Percentiles rank a stretch among this genome's conserved stretches.
phyloP scores from a whole-genome alignment of 352 stramenopile genomes.

The Albugo candida region DNA sequence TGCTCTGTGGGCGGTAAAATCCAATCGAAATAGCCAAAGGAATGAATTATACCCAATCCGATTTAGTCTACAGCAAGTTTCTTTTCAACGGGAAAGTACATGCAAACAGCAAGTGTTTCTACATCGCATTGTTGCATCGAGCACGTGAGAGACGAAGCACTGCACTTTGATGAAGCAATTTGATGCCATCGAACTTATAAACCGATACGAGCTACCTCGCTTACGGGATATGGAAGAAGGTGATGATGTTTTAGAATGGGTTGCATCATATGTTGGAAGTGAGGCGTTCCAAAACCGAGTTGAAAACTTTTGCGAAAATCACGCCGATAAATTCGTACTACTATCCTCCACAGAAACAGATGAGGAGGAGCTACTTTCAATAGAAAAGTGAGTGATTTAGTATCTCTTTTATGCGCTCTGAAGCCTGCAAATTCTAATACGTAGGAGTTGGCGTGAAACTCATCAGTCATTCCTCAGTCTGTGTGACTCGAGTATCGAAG shows the following conservation, averaged over 20 bases:
- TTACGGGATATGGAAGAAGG: conserved; percentile 66
- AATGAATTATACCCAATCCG: too few species aligned
- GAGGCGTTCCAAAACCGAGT: conserved; percentile 44
- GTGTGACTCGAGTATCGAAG: conserved; percentile 45
- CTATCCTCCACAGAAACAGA: conserved; percentile 25
- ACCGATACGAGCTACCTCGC: conserved; percentile 57
- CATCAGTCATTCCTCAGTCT: conserved; percentile 51
- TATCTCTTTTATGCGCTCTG: too few species aligned
- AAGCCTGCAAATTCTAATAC: too few species aligned
- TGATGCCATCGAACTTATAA: conserved; percentile 59
- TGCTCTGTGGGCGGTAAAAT: too few species aligned
- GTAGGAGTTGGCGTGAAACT: conserved; percentile 39
- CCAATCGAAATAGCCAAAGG: too few species aligned
- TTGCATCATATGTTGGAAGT: conserved; percentile 47
- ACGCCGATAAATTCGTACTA: conserved; percentile 39
- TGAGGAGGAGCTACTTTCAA: conserved; percentile 31
- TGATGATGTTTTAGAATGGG: conserved; percentile 68
- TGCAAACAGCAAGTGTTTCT: too few species aligned
- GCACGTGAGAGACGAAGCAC: too few species aligned
- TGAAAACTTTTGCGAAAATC: conserved; percentile 35
- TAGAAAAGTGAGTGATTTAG: conserved; percentile 24
- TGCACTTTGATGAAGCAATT: conserved; percentile 34
- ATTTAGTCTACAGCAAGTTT: too few species aligned
- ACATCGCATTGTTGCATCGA: too few species aligned
- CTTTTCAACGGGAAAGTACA: too few species aligned